Conservation (phyloP, 352 stramenopile genomes). For the Globisporangium carolinianum region DNA sequence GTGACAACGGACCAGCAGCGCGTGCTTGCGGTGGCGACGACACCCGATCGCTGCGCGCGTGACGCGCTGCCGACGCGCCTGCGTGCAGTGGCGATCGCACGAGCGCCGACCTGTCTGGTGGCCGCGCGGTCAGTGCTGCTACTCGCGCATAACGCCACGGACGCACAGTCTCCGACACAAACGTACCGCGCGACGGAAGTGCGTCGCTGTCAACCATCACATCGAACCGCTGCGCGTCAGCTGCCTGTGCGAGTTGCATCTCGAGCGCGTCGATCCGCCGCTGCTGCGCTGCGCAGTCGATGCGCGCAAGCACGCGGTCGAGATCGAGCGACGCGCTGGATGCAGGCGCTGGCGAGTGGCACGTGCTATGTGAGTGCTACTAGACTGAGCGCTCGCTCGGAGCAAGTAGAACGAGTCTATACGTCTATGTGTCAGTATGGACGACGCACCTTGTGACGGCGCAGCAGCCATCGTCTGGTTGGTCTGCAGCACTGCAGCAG, state of each 20-base stretch:
- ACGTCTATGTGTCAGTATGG: neutral
- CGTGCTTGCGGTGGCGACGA: neutral
- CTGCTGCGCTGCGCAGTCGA: constrained; percentile 23
- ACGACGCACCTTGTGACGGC: neutral
- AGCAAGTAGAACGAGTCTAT: no score
- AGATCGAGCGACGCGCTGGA: constrained; percentile 7
- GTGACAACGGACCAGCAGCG: no score
- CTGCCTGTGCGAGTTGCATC: constrained; percentile 23
- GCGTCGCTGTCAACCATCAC: constrained; percentile 17
- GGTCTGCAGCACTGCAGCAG: neutral
- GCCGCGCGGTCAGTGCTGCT: constrained; percentile 1
- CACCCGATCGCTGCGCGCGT: neutral
- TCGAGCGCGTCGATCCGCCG: constrained; percentile 28
- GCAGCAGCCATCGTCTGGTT: neutral
- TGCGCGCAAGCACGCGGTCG: constrained; percentile 8
- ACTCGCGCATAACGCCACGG: neutral
- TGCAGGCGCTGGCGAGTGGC: neutral
- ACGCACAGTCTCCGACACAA: no score
- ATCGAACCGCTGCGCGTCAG: constrained; percentile 20
- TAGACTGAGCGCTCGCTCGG: no score
- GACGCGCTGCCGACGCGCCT: no score
- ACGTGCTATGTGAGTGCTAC: neutral
- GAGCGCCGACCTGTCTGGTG: neutral
- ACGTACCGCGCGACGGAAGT: neutral
- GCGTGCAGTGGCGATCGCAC: no score